Evolutionary conservation across 345 rosid genomes (phyloP).

Genomic region (Populus alba): DNA sequence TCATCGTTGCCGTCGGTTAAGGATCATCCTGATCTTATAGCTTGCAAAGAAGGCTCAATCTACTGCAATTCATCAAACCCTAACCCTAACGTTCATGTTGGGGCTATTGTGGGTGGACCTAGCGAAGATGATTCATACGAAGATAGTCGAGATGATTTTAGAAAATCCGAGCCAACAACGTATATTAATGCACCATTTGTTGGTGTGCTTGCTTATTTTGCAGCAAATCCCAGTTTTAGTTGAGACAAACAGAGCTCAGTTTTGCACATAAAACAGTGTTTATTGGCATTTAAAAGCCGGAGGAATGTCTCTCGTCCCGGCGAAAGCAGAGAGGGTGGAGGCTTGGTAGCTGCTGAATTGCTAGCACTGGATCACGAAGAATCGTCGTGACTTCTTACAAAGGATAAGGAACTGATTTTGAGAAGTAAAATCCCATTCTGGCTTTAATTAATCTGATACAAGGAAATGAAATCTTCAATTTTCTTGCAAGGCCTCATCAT

Average conservation of each 20-base stretch:
- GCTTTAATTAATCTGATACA: not conserved
- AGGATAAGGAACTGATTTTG: too few relatives aligned
- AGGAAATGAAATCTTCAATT: not conserved
- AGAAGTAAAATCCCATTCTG: not conserved
- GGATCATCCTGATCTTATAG: constrained; percentile 56
- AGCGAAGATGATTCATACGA: constrained; percentile 62
- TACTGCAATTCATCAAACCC: constrained; percentile 68
- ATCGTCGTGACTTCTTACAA: too few relatives aligned
- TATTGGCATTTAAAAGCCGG: too few relatives aligned
- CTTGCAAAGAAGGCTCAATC: constrained; percentile 72
- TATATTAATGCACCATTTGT: constrained; percentile 96
- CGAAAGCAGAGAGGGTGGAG: too few relatives aligned
- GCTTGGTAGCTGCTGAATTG: too few relatives aligned
- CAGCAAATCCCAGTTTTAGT: constrained; percentile 60
- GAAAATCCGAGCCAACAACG: constrained; percentile 89
- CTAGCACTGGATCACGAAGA: too few relatives aligned
- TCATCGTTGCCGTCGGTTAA: constrained; percentile 71
- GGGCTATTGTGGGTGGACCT: constrained; percentile 93
- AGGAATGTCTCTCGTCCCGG: too few relatives aligned
- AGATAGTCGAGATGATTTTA: constrained; percentile 66
- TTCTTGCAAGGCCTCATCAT: not conserved
- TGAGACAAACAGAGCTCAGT: constrained; percentile 7
- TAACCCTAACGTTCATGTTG: constrained; percentile 64
- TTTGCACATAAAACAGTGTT: constrained; percentile 12
- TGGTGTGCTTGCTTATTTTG: constrained; percentile 86